Conservation (phyloP, 2,329 filamentous ascomycete genomes). For the Aspergillus pseudoterreus region DNA sequence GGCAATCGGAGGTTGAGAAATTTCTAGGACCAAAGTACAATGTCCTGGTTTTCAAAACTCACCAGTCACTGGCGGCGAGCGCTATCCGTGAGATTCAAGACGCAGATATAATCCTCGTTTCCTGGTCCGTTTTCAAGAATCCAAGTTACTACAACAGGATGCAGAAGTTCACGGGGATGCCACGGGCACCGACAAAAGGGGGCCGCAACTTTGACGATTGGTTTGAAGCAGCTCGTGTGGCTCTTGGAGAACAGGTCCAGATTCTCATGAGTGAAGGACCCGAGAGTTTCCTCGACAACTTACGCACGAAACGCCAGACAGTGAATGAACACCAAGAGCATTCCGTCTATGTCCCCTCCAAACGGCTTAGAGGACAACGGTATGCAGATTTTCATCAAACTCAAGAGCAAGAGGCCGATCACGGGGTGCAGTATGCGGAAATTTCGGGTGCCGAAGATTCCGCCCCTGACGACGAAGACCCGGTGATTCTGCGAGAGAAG, state of each 20-base stretch:
- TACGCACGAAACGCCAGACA: constrained; percentile 25
- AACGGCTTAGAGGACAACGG: constrained; percentile 26
- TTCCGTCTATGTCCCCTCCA: constrained; percentile 37
- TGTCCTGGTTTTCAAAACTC: constrained; percentile 44
- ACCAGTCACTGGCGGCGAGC: constrained; percentile 37
- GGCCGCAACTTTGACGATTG: constrained; percentile 53
- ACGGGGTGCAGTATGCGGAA: constrained; percentile 8
- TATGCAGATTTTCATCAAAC: constrained; percentile 17
- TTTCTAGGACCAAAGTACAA: constrained; percentile 45
- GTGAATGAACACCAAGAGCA: constrained; percentile 33
- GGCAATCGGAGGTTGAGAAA: constrained; percentile 53
- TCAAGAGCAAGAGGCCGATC: neutral
- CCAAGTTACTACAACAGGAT: constrained; percentile 49
- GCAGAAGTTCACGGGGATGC: constrained; percentile 49
- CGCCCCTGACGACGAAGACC: constrained; percentile 8
- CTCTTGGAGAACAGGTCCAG: constrained; percentile 42
- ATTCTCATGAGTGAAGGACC: constrained; percentile 30
- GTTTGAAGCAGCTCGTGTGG: constrained; percentile 44
- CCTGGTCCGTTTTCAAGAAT: constrained; percentile 48
- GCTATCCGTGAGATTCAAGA: constrained; percentile 44
- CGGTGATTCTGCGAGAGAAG: constrained; percentile 14
- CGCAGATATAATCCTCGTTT: constrained; percentile 55
- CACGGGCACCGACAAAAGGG: constrained; percentile 36
- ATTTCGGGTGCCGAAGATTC: constrained; percentile 16
- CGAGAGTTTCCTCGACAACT: constrained; percentile 28